Evolutionary conservation across 257 asterid species (phyloP).

Genomic region (Lavandula angustifolia): DNA sequence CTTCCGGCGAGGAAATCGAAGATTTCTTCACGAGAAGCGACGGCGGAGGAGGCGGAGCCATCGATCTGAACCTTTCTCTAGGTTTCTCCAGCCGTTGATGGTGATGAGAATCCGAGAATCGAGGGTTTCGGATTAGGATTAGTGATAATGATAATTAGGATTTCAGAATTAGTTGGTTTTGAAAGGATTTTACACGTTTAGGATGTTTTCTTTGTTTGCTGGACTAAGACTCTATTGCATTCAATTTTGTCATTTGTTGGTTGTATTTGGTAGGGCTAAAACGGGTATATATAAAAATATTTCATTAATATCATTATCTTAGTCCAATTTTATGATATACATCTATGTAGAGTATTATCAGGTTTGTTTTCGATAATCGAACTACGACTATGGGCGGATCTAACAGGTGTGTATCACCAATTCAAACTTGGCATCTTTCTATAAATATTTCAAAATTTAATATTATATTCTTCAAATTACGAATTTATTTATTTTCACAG

Average conservation of each 20-base stretch:
- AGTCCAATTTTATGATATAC: too few relatives aligned
- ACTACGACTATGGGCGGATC: too few relatives aligned
- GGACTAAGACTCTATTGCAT: background rate
- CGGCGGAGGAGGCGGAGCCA: background rate
- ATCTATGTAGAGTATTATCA: too few relatives aligned
- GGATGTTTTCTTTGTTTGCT: background rate
- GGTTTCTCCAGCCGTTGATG: slow-evolving; percentile 6
- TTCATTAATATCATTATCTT: too few relatives aligned
- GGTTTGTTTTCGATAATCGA: too few relatives aligned
- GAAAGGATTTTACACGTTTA: slow-evolving; percentile 6
- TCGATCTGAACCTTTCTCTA: slow-evolving; percentile 19
- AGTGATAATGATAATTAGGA: background rate
- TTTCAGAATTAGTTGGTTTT: slow-evolving; percentile 1
- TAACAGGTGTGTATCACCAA: too few relatives aligned
- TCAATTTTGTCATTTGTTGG: background rate
- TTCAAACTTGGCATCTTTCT: too few relatives aligned
- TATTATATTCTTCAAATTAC: too few relatives aligned
- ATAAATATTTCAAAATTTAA: too few relatives aligned
- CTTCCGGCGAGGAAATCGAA: background rate
- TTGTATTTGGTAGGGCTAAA: slow-evolving; percentile 11
- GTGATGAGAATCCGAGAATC: background rate
- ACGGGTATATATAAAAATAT: background rate
- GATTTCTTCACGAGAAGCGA: background rate
- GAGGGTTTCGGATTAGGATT: background rate
- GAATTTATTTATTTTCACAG: too few relatives aligned